A percentile compares a stretch with the other conserved stretches of the same genome.
Conservation (phyloP, 2,329 filamentous ascomycete species). For the Xylaria hypoxylon region DNA sequence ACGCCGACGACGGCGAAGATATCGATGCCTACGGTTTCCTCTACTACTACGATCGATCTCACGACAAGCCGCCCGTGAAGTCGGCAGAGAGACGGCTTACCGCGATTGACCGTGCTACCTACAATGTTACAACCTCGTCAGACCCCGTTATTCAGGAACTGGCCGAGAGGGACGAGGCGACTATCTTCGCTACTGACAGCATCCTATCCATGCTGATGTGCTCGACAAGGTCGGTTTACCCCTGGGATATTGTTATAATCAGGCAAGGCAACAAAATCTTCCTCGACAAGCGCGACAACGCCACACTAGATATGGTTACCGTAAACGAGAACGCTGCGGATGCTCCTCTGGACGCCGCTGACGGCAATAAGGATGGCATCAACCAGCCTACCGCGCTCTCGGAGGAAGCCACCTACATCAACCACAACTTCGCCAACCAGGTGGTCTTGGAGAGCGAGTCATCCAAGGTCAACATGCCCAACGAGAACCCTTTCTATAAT, state of each 20-base stretch:
- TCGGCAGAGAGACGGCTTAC: constrained; percentile 87
- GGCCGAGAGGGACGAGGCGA: constrained; percentile 93
- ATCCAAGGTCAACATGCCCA: constrained; percentile 82
- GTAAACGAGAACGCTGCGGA: constrained; percentile 99
- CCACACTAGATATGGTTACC: constrained; percentile 94
- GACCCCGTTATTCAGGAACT: constrained; percentile 98
- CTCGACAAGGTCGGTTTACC: constrained; percentile 94
- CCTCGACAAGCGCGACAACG: constrained; percentile 97
- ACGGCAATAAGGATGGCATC: constrained; percentile 92
- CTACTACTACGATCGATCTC: constrained; percentile 96
- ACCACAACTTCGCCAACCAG: constrained; percentile 99
- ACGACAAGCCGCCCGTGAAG: constrained; percentile 94
- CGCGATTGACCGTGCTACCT: constrained; percentile 91
- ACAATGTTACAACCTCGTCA: constrained; percentile 96
- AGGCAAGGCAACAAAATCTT: constrained; percentile 96
- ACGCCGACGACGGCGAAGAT: constrained; percentile 94
- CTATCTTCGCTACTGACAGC: constrained; percentile 96
- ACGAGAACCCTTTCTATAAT: constrained; percentile 99
- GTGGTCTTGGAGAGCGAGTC: constrained; percentile 85
- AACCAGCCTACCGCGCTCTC: constrained; percentile 95
- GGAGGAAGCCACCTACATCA: constrained; percentile 98
- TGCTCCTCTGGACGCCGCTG: constrained; percentile 88
- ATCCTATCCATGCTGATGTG: constrained; percentile 99
- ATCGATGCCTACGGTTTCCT: constrained; percentile 96
- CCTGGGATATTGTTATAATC: constrained; percentile 96